These are phyloP conservation scores for Microsporum audouinii DNA, from an alignment of 2,329 filamentous ascomycete genomes.

Conservation along the genomic window DNA sequence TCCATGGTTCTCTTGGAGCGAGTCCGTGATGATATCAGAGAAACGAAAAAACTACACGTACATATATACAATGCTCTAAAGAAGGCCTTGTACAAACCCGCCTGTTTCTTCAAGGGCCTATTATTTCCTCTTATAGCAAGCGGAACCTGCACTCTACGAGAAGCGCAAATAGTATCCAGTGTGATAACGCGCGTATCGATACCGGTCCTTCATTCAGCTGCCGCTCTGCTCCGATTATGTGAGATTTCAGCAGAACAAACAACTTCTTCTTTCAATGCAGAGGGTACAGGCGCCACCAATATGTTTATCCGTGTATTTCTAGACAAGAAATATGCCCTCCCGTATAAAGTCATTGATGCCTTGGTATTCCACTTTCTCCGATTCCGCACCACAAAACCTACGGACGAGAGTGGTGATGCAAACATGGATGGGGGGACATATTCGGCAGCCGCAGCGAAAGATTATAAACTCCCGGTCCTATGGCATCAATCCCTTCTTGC, in stretches of 20 bases:
- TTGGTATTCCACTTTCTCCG: constrained; percentile 94
- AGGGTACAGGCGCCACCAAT: constrained; percentile 84
- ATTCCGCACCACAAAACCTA: constrained; percentile 61
- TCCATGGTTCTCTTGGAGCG: constrained; percentile 76
- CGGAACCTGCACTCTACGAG: constrained; percentile 80
- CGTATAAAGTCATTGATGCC: constrained; percentile 86
- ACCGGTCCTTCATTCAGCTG: constrained; percentile 82
- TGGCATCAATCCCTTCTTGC: constrained; percentile 92
- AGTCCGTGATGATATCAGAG: constrained; percentile 87
- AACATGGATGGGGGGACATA: constrained; percentile 29
- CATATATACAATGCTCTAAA: constrained; percentile 92
- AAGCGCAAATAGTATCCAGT: constrained; percentile 82
- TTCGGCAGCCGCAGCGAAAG: constrained; percentile 40
- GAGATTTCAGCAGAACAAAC: constrained; percentile 91
- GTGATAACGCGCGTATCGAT: constrained; percentile 77
- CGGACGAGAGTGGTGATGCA: constrained; percentile 45
- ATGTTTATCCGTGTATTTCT: constrained; percentile 87
- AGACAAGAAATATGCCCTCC: constrained; percentile 94
- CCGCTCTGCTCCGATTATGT: constrained; percentile 80
- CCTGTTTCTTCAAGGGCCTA: constrained; percentile 93
- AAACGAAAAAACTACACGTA: constrained; percentile 89
- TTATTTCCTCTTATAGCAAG: constrained; percentile 78
- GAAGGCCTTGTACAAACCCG: constrained; percentile 84
- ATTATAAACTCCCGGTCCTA: constrained; percentile 67
- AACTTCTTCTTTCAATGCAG: constrained; percentile 54